Evolutionary conservation across 2,329 filamentous ascomycete genomes (phyloP).

Genomic region (Chrysoporthe cubensis): DNA sequence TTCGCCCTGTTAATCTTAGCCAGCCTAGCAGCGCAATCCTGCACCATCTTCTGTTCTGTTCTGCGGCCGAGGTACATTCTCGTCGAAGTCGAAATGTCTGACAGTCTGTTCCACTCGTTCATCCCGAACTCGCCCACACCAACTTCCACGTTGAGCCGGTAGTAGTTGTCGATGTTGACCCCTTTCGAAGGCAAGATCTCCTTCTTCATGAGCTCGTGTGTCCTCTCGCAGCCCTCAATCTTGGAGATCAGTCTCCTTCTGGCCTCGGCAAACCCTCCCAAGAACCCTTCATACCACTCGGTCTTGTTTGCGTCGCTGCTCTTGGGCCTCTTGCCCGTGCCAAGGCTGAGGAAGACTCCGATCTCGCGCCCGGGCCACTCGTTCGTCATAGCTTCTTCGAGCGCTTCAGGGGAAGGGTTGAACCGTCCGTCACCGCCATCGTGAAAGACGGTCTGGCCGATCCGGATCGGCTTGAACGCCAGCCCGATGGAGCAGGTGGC

Average conservation of each 20-base stretch:
- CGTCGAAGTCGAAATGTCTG: constrained; percentile 92
- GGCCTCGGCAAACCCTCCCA: constrained; percentile 92
- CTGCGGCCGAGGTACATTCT: constrained; percentile 77
- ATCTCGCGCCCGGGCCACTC: constrained; percentile 95
- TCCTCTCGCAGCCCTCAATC: constrained; percentile 93
- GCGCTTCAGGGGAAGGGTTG: constrained; percentile 81
- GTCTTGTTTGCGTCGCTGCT: constrained; percentile 70
- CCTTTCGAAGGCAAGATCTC: constrained; percentile 77
- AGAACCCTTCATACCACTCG: constrained; percentile 91
- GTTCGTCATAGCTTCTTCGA: constrained; percentile 89
- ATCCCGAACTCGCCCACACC: constrained; percentile 97
- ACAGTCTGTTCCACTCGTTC: constrained; percentile 96
- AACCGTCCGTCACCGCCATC: constrained; percentile 92
- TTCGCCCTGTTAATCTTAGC: constrained; percentile 83
- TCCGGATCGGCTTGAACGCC: constrained; percentile 93
- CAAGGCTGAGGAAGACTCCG: constrained; percentile 88
- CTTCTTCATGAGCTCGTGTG: constrained; percentile 82
- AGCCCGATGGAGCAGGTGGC: constrained; percentile 91
- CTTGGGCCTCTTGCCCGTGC: constrained; percentile 82
- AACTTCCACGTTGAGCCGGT: constrained; percentile 93
- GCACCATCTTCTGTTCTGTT: constrained; percentile 76
- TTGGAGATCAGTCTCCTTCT: constrained; percentile 82
- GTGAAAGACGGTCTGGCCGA: constrained; percentile 91
- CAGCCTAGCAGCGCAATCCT: constrained; percentile 77
- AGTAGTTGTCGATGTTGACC: constrained; percentile 89